Conservation (phyloP, 1,284 basidiomycete species). For the Sporisorium reilianum region DNA sequence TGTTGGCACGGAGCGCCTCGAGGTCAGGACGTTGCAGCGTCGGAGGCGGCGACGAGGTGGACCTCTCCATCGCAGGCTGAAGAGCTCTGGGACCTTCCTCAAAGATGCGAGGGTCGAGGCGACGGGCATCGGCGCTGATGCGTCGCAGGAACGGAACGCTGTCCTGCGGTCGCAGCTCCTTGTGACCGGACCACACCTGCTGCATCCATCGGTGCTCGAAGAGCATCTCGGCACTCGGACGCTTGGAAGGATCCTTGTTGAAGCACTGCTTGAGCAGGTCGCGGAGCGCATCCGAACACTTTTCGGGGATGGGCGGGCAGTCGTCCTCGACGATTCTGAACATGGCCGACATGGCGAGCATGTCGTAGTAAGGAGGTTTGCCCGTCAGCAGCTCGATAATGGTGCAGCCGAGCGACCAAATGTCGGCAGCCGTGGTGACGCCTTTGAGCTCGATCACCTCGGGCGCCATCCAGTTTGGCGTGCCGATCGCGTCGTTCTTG, state of each 20-base stretch:
- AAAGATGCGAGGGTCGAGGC: conserved; percentile 69
- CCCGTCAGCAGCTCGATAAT: conserved; percentile 93
- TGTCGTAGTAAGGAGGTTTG: conserved; percentile 86
- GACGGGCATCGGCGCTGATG: conserved; percentile 84
- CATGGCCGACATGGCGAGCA: conserved; percentile 73
- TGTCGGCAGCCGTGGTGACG: conserved; percentile 74
- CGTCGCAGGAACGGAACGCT: conserved; percentile 92
- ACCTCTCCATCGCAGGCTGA: conserved; percentile 47
- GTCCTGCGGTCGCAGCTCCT: conserved; percentile 79
- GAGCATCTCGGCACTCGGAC: conserved; percentile 83
- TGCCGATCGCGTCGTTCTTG: conserved; percentile 78
- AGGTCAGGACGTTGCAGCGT: conserved; percentile 36
- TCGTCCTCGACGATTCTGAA: conserved; percentile 94
- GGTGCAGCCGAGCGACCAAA: conserved; percentile 95
- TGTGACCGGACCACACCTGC: conserved; percentile 80
- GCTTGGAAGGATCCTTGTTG: conserved; percentile 82
- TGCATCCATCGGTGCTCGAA: conserved; percentile 92
- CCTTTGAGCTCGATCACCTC: conserved; percentile 84
- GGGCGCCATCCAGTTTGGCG: conserved; percentile 98
- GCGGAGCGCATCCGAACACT: conserved; percentile 78
- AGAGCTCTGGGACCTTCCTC: conserved; percentile 14
- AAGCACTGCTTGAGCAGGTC: conserved; percentile 88
- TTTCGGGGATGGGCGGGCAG: conserved; percentile 84
- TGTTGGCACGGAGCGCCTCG: conserved; percentile 34
- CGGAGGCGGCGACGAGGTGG: conserved; percentile 45